phyloP scores from a whole-genome alignment of 768 basidiomycete species.

The Russula compacta region DNA sequence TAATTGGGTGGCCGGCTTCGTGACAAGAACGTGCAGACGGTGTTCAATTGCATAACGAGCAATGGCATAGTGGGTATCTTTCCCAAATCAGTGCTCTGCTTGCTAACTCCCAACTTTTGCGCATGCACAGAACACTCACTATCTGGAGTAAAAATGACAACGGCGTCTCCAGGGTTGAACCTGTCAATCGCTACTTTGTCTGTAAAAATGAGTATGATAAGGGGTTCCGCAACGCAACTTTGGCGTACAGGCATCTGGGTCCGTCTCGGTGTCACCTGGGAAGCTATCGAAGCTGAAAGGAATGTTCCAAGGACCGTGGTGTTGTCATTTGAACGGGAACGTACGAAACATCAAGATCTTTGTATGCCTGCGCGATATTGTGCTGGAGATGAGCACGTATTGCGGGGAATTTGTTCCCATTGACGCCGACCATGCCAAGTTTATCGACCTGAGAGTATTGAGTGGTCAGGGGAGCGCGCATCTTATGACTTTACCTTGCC shows the following conservation, averaged over 20 bases:
- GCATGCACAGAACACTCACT: conserved; percentile 37
- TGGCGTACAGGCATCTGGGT: conserved; percentile 75
- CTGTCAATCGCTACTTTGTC: conserved; percentile 76
- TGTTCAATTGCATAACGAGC: conserved; percentile 79
- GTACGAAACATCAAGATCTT: conserved; percentile 77
- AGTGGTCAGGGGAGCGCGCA: conserved; percentile 13
- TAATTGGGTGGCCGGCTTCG: conserved; percentile 86
- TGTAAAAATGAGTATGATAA: conserved; percentile 24
- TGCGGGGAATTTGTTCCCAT: conserved; percentile 79
- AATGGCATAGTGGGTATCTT: conserved; percentile 84
- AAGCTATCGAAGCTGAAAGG: conserved; percentile 61
- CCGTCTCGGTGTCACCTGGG: conserved; percentile 57
- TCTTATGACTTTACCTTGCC: conserved; percentile 49
- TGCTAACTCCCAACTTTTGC: neutral
- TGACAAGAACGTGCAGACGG: conserved; percentile 82
- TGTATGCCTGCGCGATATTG: conserved; percentile 79
- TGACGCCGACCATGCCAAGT: conserved; percentile 84
- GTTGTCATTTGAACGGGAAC: conserved; percentile 21
- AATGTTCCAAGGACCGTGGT: neutral
- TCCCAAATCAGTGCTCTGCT: neutral
- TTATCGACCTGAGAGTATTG: conserved; percentile 43
- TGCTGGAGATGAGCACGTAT: conserved; percentile 72
- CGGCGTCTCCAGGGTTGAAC: conserved; percentile 75
- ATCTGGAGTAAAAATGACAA: conserved; percentile 90
- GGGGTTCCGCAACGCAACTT: neutral